Evolutionary conservation across 495 filamentous ascomycete species (phyloP), one percentile per base, ranked within the genome.

Genomic region (Extremus antarcticus): DNA sequence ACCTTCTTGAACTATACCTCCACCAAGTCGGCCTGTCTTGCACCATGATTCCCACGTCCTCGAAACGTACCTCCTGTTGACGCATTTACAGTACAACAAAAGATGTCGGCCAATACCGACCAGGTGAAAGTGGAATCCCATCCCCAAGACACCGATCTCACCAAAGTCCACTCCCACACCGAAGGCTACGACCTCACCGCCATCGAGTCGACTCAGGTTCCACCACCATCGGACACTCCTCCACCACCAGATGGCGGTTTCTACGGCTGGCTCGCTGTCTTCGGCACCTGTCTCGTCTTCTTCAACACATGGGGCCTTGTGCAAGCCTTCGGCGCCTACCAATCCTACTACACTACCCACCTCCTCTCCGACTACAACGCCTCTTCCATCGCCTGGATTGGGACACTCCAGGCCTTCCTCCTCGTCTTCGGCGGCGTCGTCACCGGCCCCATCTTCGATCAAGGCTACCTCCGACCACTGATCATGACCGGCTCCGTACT

Each of bases 221-320:
- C 15, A 3, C 21, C 47, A 19, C 7, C n/a, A 15, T n/a, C 25
- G 17, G 24, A 21, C 21, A 38, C 47, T 32, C 21, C 23, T 29
- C n/a, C 47, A 16, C 22, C 73, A 77, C 74, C 41, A 45, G 78
- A 83, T 58, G 81, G 82, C n/a, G 85, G 85, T 2, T 60, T 77
- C 17, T 62, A 66, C 35, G 85, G 83, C 4, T 88, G 85, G 85
- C 74, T 73, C 0, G 83, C 86, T 66, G 82, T 79, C 10, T 68
- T 75, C 15, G 74, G 81, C 64, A 78, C 69, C 2, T 82, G 82
- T 65, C 68, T 88, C 15, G 71, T 86, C 45, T 76, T 87, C 55
- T 81, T 83, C 69, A 83, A 83, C 54, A 86, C 84, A 2, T 63
- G 56, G 53, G 61, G 61, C 29, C 43, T 63, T 9, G 46, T 59